phyloP scores from a whole-genome alignment of 257 asterid species.

The Henckelia pumila region DNA sequence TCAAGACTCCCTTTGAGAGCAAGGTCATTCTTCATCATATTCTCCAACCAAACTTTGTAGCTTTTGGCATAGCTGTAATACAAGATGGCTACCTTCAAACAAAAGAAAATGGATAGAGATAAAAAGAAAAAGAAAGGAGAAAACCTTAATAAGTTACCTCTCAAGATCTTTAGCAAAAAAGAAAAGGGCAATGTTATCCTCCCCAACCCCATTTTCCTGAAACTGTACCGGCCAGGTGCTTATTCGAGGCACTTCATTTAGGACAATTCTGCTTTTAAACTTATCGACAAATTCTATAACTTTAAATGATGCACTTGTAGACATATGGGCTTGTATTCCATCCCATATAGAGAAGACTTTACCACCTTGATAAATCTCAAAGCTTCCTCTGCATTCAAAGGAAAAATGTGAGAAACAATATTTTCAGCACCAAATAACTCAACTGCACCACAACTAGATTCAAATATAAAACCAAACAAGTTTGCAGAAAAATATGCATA shows the following conservation, averaged over 20 bases:
- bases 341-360: conserved; percentile 47
- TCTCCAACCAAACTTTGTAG: conserved; percentile 66
- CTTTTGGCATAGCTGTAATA: conserved; percentile 67
- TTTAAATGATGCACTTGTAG: conserved; percentile 68
- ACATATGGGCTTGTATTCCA: conserved; percentile 87
- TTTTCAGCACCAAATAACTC: conserved; percentile 21
- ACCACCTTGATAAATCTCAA: conserved; percentile 62
- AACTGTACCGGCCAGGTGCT: conserved; percentile 86
- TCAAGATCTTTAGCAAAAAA: conserved; percentile 76
- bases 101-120: conserved; percentile 16
- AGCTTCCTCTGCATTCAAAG: conserved; percentile 68
- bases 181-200: conserved; percentile 77
- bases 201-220: conserved; percentile 75
- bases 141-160: conserved; percentile 41
- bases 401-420: conserved; percentile 19
- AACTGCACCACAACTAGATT: conserved; percentile 13
- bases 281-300: conserved; percentile 58
- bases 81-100: conserved; percentile 27
- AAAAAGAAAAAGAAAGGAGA: conserved; percentile 15
- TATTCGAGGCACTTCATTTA: conserved; percentile 75
- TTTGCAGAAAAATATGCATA: conserved; percentile 41
- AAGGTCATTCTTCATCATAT: conserved; percentile 79
- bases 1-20: conserved; percentile 71
- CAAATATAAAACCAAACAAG: conserved; percentile 16
- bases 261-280: conserved; percentile 51